A percentile compares a stretch with the other conserved stretches of the same genome.
Evolutionary conservation across 768 basidiomycete genomes (phyloP).

Genomic region (Postia placenta): DNA sequence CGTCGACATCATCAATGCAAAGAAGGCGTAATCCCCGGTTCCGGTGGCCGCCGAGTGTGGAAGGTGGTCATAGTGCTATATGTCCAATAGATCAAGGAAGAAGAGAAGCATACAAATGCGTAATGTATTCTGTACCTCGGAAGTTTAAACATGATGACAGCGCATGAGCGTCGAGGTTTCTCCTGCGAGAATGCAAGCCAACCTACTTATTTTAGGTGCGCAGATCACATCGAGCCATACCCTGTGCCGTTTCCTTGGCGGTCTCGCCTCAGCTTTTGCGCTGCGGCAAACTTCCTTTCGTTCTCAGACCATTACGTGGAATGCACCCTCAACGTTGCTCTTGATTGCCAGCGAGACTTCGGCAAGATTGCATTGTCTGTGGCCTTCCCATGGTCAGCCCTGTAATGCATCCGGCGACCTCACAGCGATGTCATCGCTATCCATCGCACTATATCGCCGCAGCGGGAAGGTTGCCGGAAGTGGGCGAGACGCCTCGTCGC

Average conservation of each 20-base stretch:
- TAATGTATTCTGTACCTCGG: constrained; percentile 1
- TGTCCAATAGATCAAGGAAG: background rate
- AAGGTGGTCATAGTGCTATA: background rate
- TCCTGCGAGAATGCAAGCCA: background rate
- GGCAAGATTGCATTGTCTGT: background rate
- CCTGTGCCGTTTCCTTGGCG: background rate
- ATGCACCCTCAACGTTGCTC: background rate
- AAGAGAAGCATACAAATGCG: constrained; percentile 5
- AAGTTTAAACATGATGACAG: background rate
- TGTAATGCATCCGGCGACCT: too few relatives aligned
- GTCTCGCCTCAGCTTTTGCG: background rate
- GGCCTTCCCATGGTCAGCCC: background rate
- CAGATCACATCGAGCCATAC: background rate
- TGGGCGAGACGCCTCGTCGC: too few relatives aligned
- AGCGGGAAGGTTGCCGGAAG: too few relatives aligned
- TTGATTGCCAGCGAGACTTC: background rate
- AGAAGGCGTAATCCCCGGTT: constrained; percentile 19
- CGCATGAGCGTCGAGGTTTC: background rate
- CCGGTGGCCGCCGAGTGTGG: background rate
- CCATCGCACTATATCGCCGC: too few relatives aligned
- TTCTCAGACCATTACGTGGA: background rate
- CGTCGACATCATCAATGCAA: constrained; percentile 81
- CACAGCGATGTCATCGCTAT: background rate
- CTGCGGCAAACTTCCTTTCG: background rate
- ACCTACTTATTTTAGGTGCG: background rate